phyloP scores from a whole-genome alignment of 768 basidiomycete species.

The Mycena belliarum region DNA sequence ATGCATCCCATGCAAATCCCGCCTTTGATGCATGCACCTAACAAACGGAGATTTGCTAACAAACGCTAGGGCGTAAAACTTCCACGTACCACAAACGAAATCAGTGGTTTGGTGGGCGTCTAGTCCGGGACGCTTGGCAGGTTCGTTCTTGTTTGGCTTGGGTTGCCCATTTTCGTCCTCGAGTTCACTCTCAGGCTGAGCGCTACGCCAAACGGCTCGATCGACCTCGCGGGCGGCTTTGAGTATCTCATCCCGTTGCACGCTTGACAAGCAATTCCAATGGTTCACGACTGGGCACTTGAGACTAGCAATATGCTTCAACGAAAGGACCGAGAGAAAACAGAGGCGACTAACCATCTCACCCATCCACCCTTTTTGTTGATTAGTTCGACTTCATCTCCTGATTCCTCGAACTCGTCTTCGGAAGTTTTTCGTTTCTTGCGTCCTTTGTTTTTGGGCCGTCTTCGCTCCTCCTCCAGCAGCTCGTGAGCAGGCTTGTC shows the following conservation, averaged over 20 bases:
- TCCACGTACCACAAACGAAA: constrained; percentile 67
- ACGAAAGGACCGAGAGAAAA: background rate
- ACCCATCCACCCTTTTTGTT: constrained; percentile 76
- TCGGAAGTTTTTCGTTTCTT: constrained; percentile 42
- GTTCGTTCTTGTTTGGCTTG: constrained; percentile 29
- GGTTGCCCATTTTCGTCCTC: constrained; percentile 24
- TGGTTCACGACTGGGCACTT: constrained; percentile 78
- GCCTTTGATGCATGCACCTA: constrained; percentile 67
- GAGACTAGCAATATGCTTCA: constrained; percentile 45
- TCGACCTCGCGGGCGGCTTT: constrained; percentile 63
- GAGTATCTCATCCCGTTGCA: constrained; percentile 72
- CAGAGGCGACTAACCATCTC: constrained; percentile 57
- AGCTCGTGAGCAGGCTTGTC: constrained; percentile 56
- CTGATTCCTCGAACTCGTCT: constrained; percentile 55
- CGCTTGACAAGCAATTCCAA: constrained; percentile 69
- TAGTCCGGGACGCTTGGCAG: constrained; percentile 49
- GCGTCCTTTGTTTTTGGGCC: constrained; percentile 39
- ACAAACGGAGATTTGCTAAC: background rate
- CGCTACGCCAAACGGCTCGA: constrained; percentile 37
- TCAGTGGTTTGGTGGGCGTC: constrained; percentile 65
- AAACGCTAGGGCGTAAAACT: too few relatives aligned
- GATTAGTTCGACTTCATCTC: constrained; percentile 54
- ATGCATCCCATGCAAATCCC: constrained; percentile 79
- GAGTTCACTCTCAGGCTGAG: constrained; percentile 26
- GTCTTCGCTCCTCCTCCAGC: constrained; percentile 39